Base-by-base conservation (phyloP, 495 filamentous ascomycete genomes). In the Lepraria neglecta region DNA sequence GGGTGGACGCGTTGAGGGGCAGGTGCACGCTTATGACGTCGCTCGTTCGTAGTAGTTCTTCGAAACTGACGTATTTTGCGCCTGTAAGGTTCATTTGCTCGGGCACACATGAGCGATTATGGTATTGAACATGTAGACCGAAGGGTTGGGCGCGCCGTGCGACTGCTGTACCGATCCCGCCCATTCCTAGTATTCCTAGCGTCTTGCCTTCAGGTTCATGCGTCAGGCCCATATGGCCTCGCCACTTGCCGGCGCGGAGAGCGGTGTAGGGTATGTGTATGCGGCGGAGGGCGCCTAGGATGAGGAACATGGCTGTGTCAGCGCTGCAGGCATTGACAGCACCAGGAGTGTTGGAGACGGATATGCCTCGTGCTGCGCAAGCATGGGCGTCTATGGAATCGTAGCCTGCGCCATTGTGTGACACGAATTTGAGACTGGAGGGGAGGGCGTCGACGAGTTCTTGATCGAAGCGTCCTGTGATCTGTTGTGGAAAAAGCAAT, bases 401-500 rank as follows among this genome's bases (percentile, higher is more conserved):
- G 69, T 94, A 94, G 3, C 89, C 89, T 33, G 89, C 89, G 40
- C 90, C 91, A 68, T 90, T 92, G 70, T 96, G 91, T 69, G 84
- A 87, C 64, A 96, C 80, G 72, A 88, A 96, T 63, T 82, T 85
- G 44, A 95, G 69, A 3, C 82, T 85, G 35, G 72, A 67, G 1
- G 91, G 91, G 15, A 90, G 76, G 6, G 74, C 69, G 5, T 78
- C 70, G 51, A 89, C 69, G 58, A 90, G 65, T 64, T 84, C 83
- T 19, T 70, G 73, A 63, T 86, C 76, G 65, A 86, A 86, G 24
- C 78, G 77, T 30, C 83, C 83, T 15, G 83, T 86, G 56, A 77
- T 74, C 82, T 85, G 59, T 7, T n/a, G 50, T 38, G 59, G 11
- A 35, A 43, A 45, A 10, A 44, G 45, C 15, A 14, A 24, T 10